Conservation (phyloP, 2,329 filamentous ascomycete species). For the Phialophora verrucosa region DNA sequence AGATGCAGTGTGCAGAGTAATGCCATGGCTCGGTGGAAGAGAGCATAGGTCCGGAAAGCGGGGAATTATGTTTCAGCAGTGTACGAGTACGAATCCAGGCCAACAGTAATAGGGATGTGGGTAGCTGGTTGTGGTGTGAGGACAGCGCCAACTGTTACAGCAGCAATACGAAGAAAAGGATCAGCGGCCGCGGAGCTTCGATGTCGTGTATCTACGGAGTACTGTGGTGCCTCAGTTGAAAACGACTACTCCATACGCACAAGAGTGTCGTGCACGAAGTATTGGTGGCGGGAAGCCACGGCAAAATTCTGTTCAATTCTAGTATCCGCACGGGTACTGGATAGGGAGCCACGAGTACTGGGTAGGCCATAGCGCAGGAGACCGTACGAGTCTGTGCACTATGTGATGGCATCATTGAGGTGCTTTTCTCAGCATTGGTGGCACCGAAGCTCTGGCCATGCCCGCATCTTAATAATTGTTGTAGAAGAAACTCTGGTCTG, state of each 20-base stretch:
- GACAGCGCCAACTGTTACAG: background rate
- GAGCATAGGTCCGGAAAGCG: background rate
- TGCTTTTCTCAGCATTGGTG: conserved; percentile 16
- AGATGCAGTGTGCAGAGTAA: background rate
- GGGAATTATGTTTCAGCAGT: background rate
- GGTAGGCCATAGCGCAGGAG: conserved; percentile 12
- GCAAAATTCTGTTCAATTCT: conserved; percentile 13
- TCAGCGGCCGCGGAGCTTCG: background rate
- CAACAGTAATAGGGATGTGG: background rate
- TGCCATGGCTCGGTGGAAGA: background rate
- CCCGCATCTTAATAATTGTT: conserved; percentile 10
- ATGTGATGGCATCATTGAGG: background rate
- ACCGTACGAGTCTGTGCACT: conserved; percentile 11
- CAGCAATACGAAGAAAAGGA: conserved; percentile 1
- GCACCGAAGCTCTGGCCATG: conserved; percentile 6
- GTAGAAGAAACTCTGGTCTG: conserved; percentile 3
- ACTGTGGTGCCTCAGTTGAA: conserved; percentile 5
- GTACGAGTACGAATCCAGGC: background rate
- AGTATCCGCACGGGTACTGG: background rate
- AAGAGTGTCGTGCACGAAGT: background rate
- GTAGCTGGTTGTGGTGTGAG: background rate
- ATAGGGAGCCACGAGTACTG: background rate
- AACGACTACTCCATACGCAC: conserved; percentile 11
- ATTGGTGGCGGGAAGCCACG: conserved; percentile 26
- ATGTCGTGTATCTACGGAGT: conserved; percentile 5